Percentiles rank a stretch among this genome's conserved stretches.
These are phyloP conservation scores for Sporothrix pseudoabietina DNA, from an alignment of 2,329 filamentous ascomycete species.

Conservation along the genomic window DNA sequence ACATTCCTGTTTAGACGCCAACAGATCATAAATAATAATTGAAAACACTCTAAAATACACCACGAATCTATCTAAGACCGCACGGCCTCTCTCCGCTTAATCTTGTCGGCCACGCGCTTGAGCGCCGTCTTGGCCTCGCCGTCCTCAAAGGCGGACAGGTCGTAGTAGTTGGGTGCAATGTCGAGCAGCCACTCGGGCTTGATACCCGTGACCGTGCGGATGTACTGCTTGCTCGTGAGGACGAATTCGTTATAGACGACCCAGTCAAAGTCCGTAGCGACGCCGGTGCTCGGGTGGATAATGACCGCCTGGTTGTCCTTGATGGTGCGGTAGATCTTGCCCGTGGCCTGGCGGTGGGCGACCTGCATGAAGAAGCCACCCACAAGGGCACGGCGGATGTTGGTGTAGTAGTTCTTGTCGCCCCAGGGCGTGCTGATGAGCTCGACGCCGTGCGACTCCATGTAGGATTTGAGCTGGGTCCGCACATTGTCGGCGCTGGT, in stretches of 20 bases:
- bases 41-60: not conserved
- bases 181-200: conserved; percentile 95
- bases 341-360: conserved; percentile 84
- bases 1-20: not conserved
- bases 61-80: conserved; percentile 40
- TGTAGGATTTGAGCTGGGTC: conserved; percentile 87
- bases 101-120: conserved; percentile 59
- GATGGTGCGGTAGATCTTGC: conserved; percentile 91
- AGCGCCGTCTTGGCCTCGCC: conserved; percentile 79
- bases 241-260: conserved; percentile 99
- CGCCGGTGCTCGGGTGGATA: conserved; percentile 88
- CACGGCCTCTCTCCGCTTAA: conserved; percentile 61
- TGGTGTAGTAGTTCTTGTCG: conserved; percentile 97
- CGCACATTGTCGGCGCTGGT: conserved; percentile 94
- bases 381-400: conserved; percentile 89
- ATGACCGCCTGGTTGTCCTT: conserved; percentile 96
- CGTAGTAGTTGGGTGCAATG: conserved; percentile 91
- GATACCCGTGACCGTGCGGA: conserved; percentile 88
- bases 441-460: conserved; percentile 88
- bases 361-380: conserved; percentile 99
- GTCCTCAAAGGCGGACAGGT: conserved; percentile 78
- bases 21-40: not conserved
- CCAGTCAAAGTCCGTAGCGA: conserved; percentile 90
- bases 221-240: conserved; percentile 96
- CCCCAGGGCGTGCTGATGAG: conserved; percentile 87